Evolutionary conservation across 202 grass and related monocot species (phyloP).

Genomic region (Miscanthus sacchariflorus): DNA sequence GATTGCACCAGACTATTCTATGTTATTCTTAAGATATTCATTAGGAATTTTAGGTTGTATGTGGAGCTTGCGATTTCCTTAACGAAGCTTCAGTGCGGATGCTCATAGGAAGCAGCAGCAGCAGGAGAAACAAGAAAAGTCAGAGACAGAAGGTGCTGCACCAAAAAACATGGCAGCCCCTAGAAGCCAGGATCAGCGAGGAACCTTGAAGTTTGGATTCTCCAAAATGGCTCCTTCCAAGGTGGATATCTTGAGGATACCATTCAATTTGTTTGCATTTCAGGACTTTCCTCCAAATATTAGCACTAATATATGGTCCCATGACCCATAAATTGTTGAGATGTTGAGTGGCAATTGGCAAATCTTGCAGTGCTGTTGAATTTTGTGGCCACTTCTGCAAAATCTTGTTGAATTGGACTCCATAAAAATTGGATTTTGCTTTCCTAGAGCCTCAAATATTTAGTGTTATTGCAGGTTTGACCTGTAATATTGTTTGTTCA

Average conservation of each 20-base stretch:
- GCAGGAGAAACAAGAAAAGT: conserved; percentile 66
- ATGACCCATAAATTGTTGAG: background rate
- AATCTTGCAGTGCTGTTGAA: background rate
- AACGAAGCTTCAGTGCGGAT: conserved; percentile 65
- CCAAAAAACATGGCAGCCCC: conserved; percentile 40
- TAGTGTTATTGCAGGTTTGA: background rate
- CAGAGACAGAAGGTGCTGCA: conserved; percentile 40
- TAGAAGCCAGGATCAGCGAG: conserved; percentile 73
- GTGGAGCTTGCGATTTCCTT: conserved; percentile 53
- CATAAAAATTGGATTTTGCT: background rate
- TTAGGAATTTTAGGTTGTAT: background rate
- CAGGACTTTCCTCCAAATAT: background rate
- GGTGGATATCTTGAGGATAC: conserved; percentile 37
- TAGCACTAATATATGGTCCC: background rate
- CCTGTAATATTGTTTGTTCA: background rate
- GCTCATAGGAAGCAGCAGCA: conserved; percentile 80
- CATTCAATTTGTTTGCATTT: background rate
- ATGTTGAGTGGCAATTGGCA: background rate
- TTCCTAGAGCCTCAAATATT: background rate
- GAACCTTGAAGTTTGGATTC: conserved; percentile 91
- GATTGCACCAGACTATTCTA: background rate
- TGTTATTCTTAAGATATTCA: background rate
- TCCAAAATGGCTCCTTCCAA: conserved; percentile 72
- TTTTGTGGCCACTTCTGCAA: background rate
- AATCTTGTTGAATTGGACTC: conserved; percentile 3